Percentiles rank a stretch among this genome's conserved stretches.
phyloP scores from a whole-genome alignment of 192 early-diverging fungal species.

The Backusella morwellensis region DNA sequence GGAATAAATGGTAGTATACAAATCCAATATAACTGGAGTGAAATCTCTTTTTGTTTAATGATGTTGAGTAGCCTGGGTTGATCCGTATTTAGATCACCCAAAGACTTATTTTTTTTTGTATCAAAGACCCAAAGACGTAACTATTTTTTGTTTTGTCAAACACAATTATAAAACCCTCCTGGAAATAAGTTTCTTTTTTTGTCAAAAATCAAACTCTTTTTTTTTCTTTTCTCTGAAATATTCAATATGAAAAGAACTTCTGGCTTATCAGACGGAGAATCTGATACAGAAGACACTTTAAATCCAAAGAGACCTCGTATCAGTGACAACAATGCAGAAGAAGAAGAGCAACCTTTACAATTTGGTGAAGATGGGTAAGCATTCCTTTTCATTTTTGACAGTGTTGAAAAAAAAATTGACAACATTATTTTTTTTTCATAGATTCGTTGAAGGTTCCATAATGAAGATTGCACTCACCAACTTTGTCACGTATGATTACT shows the following conservation, averaged over 20 bases:
- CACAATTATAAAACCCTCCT: too few species aligned
- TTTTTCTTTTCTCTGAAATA: neutral
- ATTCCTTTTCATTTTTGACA: neutral
- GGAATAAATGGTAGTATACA: too few species aligned
- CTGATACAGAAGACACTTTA: neutral
- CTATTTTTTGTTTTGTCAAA: too few species aligned
- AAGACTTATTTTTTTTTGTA: too few species aligned
- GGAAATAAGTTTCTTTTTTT: neutral
- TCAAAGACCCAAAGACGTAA: too few species aligned
- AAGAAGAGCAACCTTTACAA: neutral
- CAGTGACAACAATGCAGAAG: neutral
- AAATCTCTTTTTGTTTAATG: too few species aligned
- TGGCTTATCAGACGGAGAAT: neutral
- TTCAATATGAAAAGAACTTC: neutral
- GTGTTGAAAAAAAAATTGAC: neutral
- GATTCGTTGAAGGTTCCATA: slow-evolving; percentile 66
- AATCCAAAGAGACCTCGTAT: neutral
- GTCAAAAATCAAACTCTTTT: neutral
- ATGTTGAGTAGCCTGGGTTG: too few species aligned
- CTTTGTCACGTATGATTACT: slow-evolving; percentile 95
- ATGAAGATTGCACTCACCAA: slow-evolving; percentile 74
- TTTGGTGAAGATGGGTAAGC: neutral
- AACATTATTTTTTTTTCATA: slow-evolving; percentile 9
- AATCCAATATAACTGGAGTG: too few species aligned
- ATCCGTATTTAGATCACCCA: too few species aligned